A percentile compares a stretch with the other conserved stretches of the same genome.
phyloP scores from a whole-genome alignment of 768 basidiomycete species.

The Kwoniella europaea region DNA sequence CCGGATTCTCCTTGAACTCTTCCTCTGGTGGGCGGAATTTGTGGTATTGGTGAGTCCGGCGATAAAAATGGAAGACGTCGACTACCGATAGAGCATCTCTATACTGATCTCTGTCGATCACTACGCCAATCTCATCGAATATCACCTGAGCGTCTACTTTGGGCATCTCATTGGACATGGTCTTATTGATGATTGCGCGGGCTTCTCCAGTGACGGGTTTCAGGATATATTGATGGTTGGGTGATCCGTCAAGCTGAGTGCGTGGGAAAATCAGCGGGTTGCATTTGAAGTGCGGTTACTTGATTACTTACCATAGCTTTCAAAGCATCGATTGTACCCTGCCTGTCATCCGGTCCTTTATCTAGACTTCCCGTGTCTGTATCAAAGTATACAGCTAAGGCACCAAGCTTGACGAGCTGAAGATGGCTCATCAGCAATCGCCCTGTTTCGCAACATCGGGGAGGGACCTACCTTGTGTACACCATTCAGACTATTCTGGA shows the following conservation, averaged over 20 bases:
- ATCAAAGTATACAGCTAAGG: conserved; percentile 90
- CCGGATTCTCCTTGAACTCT: conserved; percentile 67
- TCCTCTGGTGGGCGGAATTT: conserved; percentile 74
- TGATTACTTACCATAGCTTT: conserved; percentile 67
- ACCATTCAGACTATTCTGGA: conserved; percentile 81
- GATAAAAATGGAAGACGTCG: conserved; percentile 96
- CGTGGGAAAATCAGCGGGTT: neutral
- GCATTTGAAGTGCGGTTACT: conserved; percentile 1
- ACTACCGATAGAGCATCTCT: conserved; percentile 87
- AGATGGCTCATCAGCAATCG: conserved; percentile 6
- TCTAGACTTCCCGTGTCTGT: conserved; percentile 81
- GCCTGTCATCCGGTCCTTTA: conserved; percentile 65
- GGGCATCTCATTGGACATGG: conserved; percentile 72
- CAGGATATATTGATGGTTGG: conserved; percentile 87
- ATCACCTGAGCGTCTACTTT: conserved; percentile 83
- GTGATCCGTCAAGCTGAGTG: conserved; percentile 39
- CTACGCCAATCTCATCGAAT: conserved; percentile 91
- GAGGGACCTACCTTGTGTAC: conserved; percentile 76
- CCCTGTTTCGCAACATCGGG: neutral
- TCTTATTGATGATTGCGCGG: conserved; percentile 83
- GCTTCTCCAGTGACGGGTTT: conserved; percentile 96
- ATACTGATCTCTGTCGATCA: conserved; percentile 91
- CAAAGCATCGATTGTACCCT: conserved; percentile 73
- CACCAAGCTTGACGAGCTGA: conserved; percentile 82
- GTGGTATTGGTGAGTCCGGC: conserved; percentile 76